Conservation (phyloP, 495 filamentous ascomycete species). For the Penicillium pancosmium region DNA sequence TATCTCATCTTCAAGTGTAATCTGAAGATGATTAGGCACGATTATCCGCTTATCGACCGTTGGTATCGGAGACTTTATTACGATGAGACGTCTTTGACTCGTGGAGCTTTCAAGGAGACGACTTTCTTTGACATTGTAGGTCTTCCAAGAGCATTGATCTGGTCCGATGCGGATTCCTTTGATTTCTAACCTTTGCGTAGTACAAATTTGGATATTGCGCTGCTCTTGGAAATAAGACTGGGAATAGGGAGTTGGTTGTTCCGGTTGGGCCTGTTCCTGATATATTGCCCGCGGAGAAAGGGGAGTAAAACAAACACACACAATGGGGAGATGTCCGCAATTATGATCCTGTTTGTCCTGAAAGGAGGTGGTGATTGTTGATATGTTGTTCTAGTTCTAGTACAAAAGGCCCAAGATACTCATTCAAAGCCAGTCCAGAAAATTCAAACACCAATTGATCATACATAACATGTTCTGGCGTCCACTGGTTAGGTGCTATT, state of each 20-base stretch:
- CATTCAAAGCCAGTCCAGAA: too few relatives aligned
- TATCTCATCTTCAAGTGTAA: constrained; percentile 76
- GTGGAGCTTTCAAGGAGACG: constrained; percentile 67
- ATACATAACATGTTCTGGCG: too few relatives aligned
- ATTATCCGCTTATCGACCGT: constrained; percentile 67
- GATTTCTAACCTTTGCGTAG: constrained; percentile 12
- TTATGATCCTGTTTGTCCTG: too few relatives aligned
- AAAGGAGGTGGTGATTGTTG: too few relatives aligned
- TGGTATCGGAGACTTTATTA: constrained; percentile 77
- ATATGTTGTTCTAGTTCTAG: too few relatives aligned
- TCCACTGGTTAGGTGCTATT: too few relatives aligned
- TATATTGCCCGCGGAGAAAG: constrained; percentile 42
- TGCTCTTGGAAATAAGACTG: constrained; percentile 24
- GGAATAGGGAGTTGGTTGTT: constrained; percentile 41
- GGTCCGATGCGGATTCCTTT: background rate
- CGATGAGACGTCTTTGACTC: constrained; percentile 55
- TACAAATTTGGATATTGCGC: constrained; percentile 45
- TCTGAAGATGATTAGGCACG: constrained; percentile 67
- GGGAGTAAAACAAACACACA: background rate
- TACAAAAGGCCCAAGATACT: too few relatives aligned
- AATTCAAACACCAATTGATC: too few relatives aligned
- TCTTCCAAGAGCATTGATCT: background rate
- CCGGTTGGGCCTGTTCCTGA: constrained; percentile 63
- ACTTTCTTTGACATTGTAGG: constrained; percentile 64
- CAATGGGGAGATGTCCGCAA: too few relatives aligned